These are phyloP conservation scores for Halophytophthora polymorphica DNA, from an alignment of 352 stramenopile species.

Conservation along the genomic window DNA sequence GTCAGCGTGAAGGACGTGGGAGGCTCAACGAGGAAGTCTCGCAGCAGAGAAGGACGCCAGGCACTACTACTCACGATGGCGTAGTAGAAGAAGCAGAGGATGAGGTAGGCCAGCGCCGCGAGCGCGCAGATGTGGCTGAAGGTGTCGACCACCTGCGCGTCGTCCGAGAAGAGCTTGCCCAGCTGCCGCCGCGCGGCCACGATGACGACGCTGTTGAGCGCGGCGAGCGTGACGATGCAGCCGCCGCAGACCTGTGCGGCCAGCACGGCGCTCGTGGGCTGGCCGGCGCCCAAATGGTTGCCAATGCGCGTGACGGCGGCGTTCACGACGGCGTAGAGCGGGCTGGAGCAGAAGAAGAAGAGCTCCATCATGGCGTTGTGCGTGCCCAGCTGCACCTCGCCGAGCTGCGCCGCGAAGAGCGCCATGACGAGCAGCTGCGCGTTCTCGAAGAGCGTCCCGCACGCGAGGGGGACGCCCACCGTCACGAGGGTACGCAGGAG, in stretches of 20 bases:
- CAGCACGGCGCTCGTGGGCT: constrained; percentile 36
- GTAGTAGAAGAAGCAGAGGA: constrained; percentile 83
- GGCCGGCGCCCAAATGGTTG: constrained; percentile 53
- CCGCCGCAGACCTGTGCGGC: constrained; percentile 50
- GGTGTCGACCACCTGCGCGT: constrained; percentile 55
- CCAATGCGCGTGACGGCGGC: constrained; percentile 63
- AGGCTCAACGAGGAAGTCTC: not conserved
- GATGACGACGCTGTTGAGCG: constrained; percentile 42
- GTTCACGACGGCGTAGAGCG: constrained; percentile 69
- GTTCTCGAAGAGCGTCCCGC: constrained; percentile 77
- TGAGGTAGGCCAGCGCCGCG: constrained; percentile 57
- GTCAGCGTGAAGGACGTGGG: not conserved
- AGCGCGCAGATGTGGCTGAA: constrained; percentile 62
- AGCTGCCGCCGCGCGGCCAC: constrained; percentile 44
- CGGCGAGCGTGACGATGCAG: constrained; percentile 42
- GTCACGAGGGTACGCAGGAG: constrained; percentile 45
- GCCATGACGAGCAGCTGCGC: constrained; percentile 76
- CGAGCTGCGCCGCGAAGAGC: constrained; percentile 65
- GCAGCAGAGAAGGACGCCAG: no score
- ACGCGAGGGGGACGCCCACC: constrained; percentile 51
- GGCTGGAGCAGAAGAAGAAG: constrained; percentile 77
- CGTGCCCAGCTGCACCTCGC: constrained; percentile 66
- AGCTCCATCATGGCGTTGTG: constrained; percentile 87
- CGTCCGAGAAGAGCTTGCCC: constrained; percentile 68
- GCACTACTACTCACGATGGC: constrained; percentile 64